Percentiles rank a stretch among this genome's conserved stretches.
These are phyloP conservation scores for Artemisia annua DNA, from an alignment of 129 eudicot genomes.

Conservation along the genomic window DNA sequence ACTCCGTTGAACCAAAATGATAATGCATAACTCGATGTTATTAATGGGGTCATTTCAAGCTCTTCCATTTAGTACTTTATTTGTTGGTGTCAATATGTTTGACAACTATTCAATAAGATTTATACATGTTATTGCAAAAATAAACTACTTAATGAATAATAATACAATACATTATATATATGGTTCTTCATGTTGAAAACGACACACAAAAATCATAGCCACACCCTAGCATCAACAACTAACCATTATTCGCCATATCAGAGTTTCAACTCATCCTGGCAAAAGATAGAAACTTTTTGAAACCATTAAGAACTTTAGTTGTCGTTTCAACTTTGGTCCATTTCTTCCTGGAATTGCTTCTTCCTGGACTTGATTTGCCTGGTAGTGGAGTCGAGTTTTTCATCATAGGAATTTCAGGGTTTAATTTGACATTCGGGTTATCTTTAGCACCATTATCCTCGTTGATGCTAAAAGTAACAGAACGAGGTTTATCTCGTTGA, in stretches of 20 bases:
- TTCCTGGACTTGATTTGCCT: constrained; percentile 36
- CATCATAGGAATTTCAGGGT: constrained; percentile 34
- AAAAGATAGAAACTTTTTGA: constrained; percentile 72
- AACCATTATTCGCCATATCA: no score
- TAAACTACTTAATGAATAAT: no score
- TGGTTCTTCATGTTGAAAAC: neutral
- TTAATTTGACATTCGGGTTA: constrained; percentile 25
- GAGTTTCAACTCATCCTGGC: constrained; percentile 53
- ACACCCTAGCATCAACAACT: neutral
- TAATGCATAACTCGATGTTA: neutral
- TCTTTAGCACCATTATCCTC: constrained; percentile 30
- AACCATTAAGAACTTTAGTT: constrained; percentile 55
- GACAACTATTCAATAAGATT: neutral
- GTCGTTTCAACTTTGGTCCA: constrained; percentile 57
- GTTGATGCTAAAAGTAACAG: constrained; percentile 28
- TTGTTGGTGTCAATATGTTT: constrained; percentile 3
- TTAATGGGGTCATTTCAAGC: no score
- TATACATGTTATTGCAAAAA: no score
- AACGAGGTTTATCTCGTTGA: constrained; percentile 30
- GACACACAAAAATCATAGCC: neutral
- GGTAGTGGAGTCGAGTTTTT: constrained; percentile 47
- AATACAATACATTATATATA: neutral
- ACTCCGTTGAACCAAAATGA: constrained; percentile 21
- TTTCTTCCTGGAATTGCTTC: constrained; percentile 52
- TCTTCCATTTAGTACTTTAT: no score